Conservation (phyloP, 352 stramenopile species). For the Phytopythium sindhum region DNA sequence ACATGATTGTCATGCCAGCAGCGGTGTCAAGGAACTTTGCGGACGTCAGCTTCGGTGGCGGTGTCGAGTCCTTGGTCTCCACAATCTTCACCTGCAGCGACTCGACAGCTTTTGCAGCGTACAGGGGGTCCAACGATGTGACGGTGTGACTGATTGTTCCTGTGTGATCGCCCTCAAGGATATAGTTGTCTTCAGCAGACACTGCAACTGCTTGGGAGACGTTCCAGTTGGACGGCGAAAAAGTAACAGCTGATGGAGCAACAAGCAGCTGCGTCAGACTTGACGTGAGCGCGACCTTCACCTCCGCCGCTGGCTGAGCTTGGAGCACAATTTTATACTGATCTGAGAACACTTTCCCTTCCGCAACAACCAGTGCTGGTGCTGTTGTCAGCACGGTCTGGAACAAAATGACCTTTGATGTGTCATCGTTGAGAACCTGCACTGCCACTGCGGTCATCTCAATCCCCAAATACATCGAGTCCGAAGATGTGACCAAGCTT, state of each 20-base stretch:
- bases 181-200: slow-evolving; percentile 42
- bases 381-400: slow-evolving; percentile 30
- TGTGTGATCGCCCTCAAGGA: slow-evolving; percentile 38
- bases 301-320: slow-evolving; percentile 37
- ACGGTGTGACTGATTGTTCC: slow-evolving; percentile 28
- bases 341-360: slow-evolving; percentile 39
- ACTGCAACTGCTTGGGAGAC: slow-evolving; percentile 34
- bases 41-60: slow-evolving; percentile 46
- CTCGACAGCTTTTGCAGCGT: slow-evolving; percentile 20
- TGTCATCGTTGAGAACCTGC: slow-evolving; percentile 53
- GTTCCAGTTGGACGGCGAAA: slow-evolving; percentile 52
- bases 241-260: slow-evolving; percentile 25
- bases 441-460: slow-evolving; percentile 21
- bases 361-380: slow-evolving; percentile 43
- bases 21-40: slow-evolving; percentile 54
- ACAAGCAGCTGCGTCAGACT: slow-evolving; percentile 40
- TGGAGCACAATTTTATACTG: slow-evolving; percentile 47
- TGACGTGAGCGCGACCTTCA: slow-evolving; percentile 26
- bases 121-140: slow-evolving; percentile 26
- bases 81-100: slow-evolving; percentile 47
- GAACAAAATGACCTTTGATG: slow-evolving; percentile 39
- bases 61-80: slow-evolving; percentile 56
- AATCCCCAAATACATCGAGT: slow-evolving; percentile 32
- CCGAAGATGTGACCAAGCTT: slow-evolving; percentile 23
- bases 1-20: slow-evolving; percentile 35